Evolutionary conservation across 129 eudicot species (phyloP).

Genomic region (Glebionis coronaria): DNA sequence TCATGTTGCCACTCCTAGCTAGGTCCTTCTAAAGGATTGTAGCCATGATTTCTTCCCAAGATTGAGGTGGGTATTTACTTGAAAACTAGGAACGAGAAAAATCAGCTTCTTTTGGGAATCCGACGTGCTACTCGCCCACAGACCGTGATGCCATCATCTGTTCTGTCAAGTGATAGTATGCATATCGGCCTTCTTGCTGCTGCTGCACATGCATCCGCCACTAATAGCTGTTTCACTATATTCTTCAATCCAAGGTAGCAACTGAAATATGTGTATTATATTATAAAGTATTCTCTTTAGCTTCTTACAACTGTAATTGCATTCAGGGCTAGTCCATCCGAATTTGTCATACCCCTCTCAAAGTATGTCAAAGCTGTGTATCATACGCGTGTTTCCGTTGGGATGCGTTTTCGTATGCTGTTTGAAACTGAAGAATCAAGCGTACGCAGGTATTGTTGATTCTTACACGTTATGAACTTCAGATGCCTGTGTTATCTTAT

Average conservation of each 20-base stretch:
- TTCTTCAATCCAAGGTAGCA: conserved; percentile 86
- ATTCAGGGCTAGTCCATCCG: conserved; percentile 96
- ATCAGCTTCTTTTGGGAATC: conserved; percentile 92
- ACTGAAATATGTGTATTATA: background rate
- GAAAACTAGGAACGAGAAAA: conserved; percentile 80
- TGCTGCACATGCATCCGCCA: conserved; percentile 97
- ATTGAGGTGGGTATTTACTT: background rate
- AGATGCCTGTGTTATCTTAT: no score
- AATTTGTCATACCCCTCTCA: conserved; percentile 88
- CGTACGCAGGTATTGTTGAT: conserved; percentile 68
- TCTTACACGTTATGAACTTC: background rate
- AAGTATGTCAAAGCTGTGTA: conserved; percentile 91
- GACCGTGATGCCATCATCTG: conserved; percentile 98
- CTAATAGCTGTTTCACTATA: conserved; percentile 89
- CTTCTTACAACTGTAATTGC: conserved; percentile 20
- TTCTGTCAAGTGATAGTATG: conserved; percentile 98
- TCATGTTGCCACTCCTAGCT: background rate
- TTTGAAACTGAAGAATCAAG: conserved; percentile 99
- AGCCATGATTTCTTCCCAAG: no score
- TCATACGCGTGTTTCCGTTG: conserved; percentile 93
- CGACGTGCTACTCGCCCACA: conserved; percentile 93
- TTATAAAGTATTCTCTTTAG: conserved; percentile 1
- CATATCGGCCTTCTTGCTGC: conserved; percentile 99
- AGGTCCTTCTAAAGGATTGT: background rate
- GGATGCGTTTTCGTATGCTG: conserved; percentile 98